phyloP scores from a whole-genome alignment of 2,329 filamentous ascomycete species.

The Phaeosphaeria sp. region DNA sequence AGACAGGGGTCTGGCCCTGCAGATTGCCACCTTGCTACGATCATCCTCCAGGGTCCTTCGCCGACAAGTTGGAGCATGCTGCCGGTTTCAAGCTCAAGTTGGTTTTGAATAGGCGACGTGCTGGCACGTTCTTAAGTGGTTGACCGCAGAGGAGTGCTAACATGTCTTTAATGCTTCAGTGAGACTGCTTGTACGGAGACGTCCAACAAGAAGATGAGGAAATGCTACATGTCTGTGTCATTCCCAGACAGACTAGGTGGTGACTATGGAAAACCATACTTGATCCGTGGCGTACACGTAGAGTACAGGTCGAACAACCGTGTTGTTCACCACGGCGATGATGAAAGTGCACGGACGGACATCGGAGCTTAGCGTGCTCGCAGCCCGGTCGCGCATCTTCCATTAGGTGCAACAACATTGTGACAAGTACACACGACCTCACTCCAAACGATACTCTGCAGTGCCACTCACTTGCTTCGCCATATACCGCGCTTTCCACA shows the following conservation, averaged over 20 bases:
- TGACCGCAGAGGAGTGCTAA: neutral
- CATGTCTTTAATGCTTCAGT: neutral
- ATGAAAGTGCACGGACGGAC: slow-evolving; percentile 20
- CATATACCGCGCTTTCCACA: neutral
- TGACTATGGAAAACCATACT: no score
- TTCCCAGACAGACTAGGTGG: no score
- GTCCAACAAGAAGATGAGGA: no score
- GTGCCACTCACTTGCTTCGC: neutral
- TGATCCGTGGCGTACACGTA: no score
- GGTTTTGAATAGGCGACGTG: neutral
- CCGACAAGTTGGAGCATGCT: neutral
- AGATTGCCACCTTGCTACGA: slow-evolving; percentile 1
- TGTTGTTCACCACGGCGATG: neutral
- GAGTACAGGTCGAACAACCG: no score
- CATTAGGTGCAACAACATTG: slow-evolving; percentile 35
- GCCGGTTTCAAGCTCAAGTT: neutral
- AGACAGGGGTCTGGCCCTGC: slow-evolving; percentile 4
- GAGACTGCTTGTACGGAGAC: neutral
- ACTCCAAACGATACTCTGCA: slow-evolving; percentile 1
- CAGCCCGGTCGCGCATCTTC: slow-evolving; percentile 28
- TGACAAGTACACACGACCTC: slow-evolving; percentile 13
- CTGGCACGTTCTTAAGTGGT: neutral
- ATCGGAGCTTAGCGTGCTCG: slow-evolving; percentile 29
- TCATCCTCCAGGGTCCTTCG: neutral
- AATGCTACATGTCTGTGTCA: no score